Evolutionary conservation across 73 alveolate species (phyloP).

Genomic region (Paramecium sexaurelia): DNA sequence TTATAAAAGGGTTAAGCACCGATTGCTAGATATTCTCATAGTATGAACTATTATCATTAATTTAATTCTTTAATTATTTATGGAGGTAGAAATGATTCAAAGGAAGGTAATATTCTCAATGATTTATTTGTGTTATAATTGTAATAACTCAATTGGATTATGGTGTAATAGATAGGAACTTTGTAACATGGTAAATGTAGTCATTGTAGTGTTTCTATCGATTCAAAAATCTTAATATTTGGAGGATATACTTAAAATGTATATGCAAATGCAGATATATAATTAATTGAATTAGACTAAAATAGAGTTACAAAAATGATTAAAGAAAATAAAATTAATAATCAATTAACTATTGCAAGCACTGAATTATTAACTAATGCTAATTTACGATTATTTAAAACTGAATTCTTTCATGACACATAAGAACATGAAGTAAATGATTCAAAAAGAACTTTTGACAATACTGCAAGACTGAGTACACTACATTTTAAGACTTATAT

Average conservation of each 20-base stretch:
- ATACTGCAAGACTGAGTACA: neutral
- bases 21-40: slow-evolving; percentile 86
- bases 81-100: slow-evolving; percentile 95
- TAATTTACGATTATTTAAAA: slow-evolving; percentile 11
- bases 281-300: slow-evolving; percentile 56
- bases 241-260: slow-evolving; percentile 65
- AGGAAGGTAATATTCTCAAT: slow-evolving; percentile 46
- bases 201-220: slow-evolving; percentile 51
- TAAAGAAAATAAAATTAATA: slow-evolving; percentile 52
- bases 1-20: slow-evolving; percentile 81
- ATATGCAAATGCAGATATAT: slow-evolving; percentile 61
- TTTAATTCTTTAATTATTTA: slow-evolving; percentile 78
- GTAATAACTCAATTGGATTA: slow-evolving; percentile 50
- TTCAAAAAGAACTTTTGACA: neutral
- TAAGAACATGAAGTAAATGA: neutral
- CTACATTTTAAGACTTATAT: neutral
- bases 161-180: slow-evolving; percentile 42
- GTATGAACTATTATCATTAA: slow-evolving; percentile 81
- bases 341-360: neutral
- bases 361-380: slow-evolving; percentile 3
- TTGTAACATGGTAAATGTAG: slow-evolving; percentile 54
- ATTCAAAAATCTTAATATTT: slow-evolving; percentile 59
- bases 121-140: slow-evolving; percentile 60
- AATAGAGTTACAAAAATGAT: slow-evolving; percentile 11
- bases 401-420: slow-evolving; percentile 38